Evolutionary conservation across 1,284 basidiomycete genomes (phyloP), one percentile per base, ranked within the genome.

Genomic region (Cryptococcus hybrid): DNA sequence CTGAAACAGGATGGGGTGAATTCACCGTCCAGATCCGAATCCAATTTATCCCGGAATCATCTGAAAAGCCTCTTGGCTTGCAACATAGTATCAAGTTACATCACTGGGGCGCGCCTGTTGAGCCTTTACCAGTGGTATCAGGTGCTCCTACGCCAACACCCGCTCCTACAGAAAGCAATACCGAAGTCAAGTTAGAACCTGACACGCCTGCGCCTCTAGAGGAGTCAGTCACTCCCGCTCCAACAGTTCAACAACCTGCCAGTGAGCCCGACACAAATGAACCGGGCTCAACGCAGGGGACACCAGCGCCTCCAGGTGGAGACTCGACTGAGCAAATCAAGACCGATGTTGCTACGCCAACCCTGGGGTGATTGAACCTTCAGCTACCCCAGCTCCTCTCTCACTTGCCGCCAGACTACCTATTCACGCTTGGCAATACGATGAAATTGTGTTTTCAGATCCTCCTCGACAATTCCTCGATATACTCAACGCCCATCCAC

Each of bases 1-100:
- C 92, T 6, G 96, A 99, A 76, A 98, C 95, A 7, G 96, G 95
- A 48, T 99, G 96, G 96, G 96, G 96, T 70, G 96, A 99, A 80
- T 99, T 99, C 77, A 92, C 97, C 69, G 88, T 99, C 60, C 86
- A 89, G 69, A 95, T 99, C 68, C 87, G 91, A 61, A 88, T 99
- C 61, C 89, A 88, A 52, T 98, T 99, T 78, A 83, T 92, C n/a
- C 78, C 84, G 47, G 96, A 99, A 77, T 86, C 93, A 1, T 88
- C 86, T 52, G 96, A 99, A 78, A 98, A 98, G 76, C 85, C 92
- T 6, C 81, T 97, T 61, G 84, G 84, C 4, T 81, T 95, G 53
- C 88, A 89, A 63, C 96, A 99, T 76, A 89, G 92, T 67, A 87
- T 99, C 73, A 98, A 98, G 76, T 84, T 99, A 0, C 96, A 99